Conservation (phyloP, 2,329 filamentous ascomycete species). For the Penicillium sp. region DNA sequence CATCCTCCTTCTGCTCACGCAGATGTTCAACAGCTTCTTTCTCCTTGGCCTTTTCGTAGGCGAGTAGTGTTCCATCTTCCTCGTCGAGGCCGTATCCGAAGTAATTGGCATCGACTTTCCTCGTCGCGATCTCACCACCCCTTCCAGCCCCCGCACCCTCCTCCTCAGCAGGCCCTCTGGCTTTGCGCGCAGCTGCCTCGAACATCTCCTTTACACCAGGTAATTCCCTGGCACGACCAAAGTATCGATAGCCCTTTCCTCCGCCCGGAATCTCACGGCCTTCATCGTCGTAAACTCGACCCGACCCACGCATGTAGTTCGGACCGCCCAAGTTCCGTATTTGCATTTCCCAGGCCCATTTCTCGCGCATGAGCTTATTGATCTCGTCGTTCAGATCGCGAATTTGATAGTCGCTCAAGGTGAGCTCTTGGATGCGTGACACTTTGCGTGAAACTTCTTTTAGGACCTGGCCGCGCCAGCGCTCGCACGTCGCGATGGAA, state of each 20-base stretch:
- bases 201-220: constrained; percentile 97
- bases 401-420: constrained; percentile 94
- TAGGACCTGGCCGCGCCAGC: constrained; percentile 96
- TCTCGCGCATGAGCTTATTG: constrained; percentile 98
- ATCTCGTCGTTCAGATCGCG: constrained; percentile 98
- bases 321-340: constrained; percentile 94
- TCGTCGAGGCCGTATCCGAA: constrained; percentile 94
- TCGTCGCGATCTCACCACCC: constrained; percentile 47
- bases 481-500: constrained; percentile 83
- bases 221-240: constrained; percentile 82
- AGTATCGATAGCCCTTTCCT: constrained; percentile 91
- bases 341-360: constrained; percentile 98
- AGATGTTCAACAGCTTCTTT: constrained; percentile 72
- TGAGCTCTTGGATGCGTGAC: constrained; percentile 86
- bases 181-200: constrained; percentile 66
- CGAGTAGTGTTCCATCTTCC: constrained; percentile 77
- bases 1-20: constrained; percentile 56
- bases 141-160: constrained; percentile 59
- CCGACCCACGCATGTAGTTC: constrained; percentile 83
- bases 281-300: constrained; percentile 69
- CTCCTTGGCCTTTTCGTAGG: constrained; percentile 81
- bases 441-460: constrained; percentile 98
- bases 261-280: constrained; percentile 68
- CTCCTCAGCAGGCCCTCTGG: constrained; percentile 64
- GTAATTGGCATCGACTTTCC: constrained; percentile 86